Percentiles rank a stretch among this genome's conserved stretches.
These are phyloP conservation scores for Inonotus hispidus DNA, from an alignment of 1,284 basidiomycete species.

Conservation along the genomic window DNA sequence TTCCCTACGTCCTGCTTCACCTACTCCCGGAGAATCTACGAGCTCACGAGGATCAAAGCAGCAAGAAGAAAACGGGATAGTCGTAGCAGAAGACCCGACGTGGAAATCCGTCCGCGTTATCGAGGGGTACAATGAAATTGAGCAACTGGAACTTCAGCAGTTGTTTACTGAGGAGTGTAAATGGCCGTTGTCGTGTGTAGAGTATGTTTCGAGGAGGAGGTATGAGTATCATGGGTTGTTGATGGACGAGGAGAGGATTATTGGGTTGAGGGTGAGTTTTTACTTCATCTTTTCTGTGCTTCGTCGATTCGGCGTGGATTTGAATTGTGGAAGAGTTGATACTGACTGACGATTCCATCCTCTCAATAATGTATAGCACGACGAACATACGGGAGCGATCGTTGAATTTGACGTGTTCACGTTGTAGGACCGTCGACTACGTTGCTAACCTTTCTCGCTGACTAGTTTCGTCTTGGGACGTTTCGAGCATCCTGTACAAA, in stretches of 20 bases:
- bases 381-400: conserved; percentile 1
- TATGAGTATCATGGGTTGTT: conserved; percentile 37
- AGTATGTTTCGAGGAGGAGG: conserved; percentile 24
- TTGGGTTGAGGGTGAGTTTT: conserved; percentile 38
- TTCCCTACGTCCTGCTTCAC: no score
- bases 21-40: no score
- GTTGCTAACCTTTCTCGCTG: not conserved
- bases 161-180: conserved; percentile 29
- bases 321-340: no score
- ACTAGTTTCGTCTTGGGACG: not conserved
- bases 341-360: not conserved
- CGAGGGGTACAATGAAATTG: conserved; percentile 6
- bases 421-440: not conserved
- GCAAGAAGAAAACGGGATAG: not conserved
- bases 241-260: conserved; percentile 44
- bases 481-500: not conserved
- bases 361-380: not conserved
- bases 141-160: conserved; percentile 19
- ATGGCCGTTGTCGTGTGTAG: conserved; percentile 33
- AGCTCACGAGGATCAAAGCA: not conserved
- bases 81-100: not conserved
- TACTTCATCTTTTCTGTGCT: not conserved
- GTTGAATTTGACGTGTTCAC: conserved; percentile 13
- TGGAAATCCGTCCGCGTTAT: conserved; percentile 1
- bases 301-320: no score